These are phyloP conservation scores for Tulasnella calospora DNA, from an alignment of 768 basidiomycete species.

Conservation along the genomic window DNA sequence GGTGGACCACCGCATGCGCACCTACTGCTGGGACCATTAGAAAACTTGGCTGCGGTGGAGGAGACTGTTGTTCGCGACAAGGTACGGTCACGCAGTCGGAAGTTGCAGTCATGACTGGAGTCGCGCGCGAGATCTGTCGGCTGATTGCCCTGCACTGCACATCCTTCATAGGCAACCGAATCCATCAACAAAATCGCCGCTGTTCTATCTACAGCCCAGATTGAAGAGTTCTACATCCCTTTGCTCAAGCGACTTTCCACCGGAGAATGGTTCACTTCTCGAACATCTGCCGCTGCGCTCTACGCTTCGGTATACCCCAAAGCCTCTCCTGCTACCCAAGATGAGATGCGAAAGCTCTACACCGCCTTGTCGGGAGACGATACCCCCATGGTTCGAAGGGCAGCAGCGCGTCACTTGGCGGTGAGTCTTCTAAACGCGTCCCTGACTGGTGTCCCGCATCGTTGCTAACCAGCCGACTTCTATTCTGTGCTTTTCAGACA, in stretches of 20 bases:
- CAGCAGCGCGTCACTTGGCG: conserved; percentile 93
- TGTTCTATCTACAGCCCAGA: conserved; percentile 68
- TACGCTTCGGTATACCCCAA: conserved; percentile 86
- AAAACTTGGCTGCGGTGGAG: conserved; percentile 93
- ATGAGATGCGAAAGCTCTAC: conserved; percentile 84
- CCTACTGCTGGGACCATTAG: conserved; percentile 82
- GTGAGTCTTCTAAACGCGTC: conserved; percentile 49
- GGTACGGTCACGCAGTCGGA: conserved; percentile 44
- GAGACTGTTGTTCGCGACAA: conserved; percentile 98
- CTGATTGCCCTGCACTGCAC: conserved; percentile 12
- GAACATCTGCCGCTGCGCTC: conserved; percentile 91
- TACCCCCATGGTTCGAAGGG: conserved; percentile 96
- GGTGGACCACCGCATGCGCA: conserved; percentile 87
- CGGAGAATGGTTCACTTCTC: conserved; percentile 98
- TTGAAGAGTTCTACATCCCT: conserved; percentile 89
- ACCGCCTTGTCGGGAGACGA: conserved; percentile 81
- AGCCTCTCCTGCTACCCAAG: conserved; percentile 66
- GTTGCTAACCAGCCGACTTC: conserved; percentile 2
- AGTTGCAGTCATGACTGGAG: conserved; percentile 2
- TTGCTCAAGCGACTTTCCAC: conserved; percentile 80
- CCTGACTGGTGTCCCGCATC: background rate
- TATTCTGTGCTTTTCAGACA: conserved; percentile 45
- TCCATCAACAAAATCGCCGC: conserved; percentile 86
- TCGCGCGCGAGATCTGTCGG: background rate
- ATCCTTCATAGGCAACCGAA: conserved; percentile 72